Base-by-base conservation (phyloP, 768 basidiomycete species). In the Tricholoma furcatifolium region DNA sequence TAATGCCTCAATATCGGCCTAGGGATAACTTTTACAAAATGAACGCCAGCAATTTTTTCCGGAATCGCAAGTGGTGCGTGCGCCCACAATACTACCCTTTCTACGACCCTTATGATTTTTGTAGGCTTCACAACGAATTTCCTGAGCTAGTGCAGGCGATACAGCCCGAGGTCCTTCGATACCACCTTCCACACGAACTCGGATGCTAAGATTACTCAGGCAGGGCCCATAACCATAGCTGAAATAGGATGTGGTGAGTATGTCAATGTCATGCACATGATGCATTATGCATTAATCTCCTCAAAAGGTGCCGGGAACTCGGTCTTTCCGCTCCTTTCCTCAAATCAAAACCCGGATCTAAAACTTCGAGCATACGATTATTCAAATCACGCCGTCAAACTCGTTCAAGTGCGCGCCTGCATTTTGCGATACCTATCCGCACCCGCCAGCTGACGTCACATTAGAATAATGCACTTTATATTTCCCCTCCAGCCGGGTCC, bases 1-100 rank as follows among this genome's bases (percentile, higher is more conserved):
- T 24, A 27, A 32, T 17, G 30, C 23, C 70, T 60, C 62, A 70
- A 51, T 14, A n/a, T n/a, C 20, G 42, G 42, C 47, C 20, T 62
- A 97, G 95, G 95, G 91, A 98, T 65, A 84, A 85, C 50, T 98
- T 98, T 62, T 98, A 99, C 76, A 87, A 88, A 61, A 78, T 77
- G 48, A 94, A 96, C 56, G 76, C 82, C 18, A 80, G 73, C 63
- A 94, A 95, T 60, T 98, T 99, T 71, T 99, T 98, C 75, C 87
- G 91, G 36, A 86, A 98, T 69, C 78, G 97, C 52, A 91, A 93
- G 74, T 99, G 97, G 88, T 84, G 63, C 5, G 55, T 44, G 17
- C 21, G 6, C 10, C 34, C 39, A 9, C 8, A 41, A 17, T 48
- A 9, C 23, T 24, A 18, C 8, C 3, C 31, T 45, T 14, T 31